These are phyloP conservation scores for Microdochium nivale DNA, from an alignment of 2,329 filamentous ascomycete genomes.

Conservation along the genomic window DNA sequence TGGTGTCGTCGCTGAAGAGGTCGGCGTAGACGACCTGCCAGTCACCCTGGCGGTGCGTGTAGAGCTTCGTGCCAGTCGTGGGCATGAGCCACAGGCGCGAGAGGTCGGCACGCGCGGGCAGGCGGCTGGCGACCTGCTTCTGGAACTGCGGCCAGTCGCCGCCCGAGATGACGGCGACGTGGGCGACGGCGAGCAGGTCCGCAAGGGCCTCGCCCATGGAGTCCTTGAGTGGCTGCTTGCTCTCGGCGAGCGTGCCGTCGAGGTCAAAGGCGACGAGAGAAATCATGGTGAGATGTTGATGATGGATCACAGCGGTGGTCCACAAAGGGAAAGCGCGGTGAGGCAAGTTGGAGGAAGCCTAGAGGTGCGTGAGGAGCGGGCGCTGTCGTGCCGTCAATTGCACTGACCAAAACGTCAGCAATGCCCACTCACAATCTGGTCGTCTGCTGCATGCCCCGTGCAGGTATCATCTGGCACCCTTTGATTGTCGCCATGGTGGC, in stretches of 20 bases:
- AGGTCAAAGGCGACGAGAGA: conserved; percentile 26
- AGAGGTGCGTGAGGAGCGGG: too few relatives aligned
- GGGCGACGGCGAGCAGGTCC: conserved; percentile 24
- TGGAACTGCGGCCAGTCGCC: conserved; percentile 32
- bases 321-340: too few relatives aligned
- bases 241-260: conserved; percentile 25
- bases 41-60: conserved; percentile 16
- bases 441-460: too few relatives aligned
- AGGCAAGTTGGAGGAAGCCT: too few relatives aligned
- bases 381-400: too few relatives aligned
- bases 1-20: conserved; percentile 22
- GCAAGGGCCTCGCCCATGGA: conserved; percentile 22
- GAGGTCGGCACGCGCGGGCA: conserved; percentile 23
- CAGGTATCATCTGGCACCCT: too few relatives aligned
- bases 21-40: conserved; percentile 28
- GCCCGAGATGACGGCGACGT: conserved; percentile 30
- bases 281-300: conserved; percentile 15
- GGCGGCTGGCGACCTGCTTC: conserved; percentile 27
- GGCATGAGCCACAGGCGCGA: conserved; percentile 32
- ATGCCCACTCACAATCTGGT: too few relatives aligned
- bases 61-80: conserved; percentile 31
- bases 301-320: neutral
- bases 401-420: too few relatives aligned
- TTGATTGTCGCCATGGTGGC: too few relatives aligned
- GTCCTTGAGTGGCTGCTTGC: conserved; percentile 24